Conservation (phyloP, 2,329 filamentous ascomycete genomes). For the Penicillium brevicompactum region DNA sequence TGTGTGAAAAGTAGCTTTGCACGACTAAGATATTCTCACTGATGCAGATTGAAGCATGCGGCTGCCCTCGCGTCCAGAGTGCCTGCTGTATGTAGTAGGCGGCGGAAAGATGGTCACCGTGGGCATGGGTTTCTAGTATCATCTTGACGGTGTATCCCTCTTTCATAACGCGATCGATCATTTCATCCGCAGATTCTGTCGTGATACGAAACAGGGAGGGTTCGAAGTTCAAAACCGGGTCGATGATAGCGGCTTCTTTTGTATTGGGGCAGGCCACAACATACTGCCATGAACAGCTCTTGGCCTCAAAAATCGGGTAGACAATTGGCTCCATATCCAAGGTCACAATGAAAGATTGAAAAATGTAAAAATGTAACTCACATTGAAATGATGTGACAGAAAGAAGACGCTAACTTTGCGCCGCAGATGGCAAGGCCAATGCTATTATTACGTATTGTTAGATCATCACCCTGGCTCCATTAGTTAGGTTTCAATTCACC, state of each 20-base stretch:
- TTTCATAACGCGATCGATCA: slow-evolving; percentile 48
- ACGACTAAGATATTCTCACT: slow-evolving; percentile 57
- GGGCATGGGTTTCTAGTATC: slow-evolving; percentile 63
- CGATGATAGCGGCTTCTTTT: slow-evolving; percentile 56
- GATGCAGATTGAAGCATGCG: slow-evolving; percentile 54
- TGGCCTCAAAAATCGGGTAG: slow-evolving; percentile 44
- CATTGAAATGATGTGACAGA: neutral
- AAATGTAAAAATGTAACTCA: neutral
- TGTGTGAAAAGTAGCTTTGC: slow-evolving; percentile 52
- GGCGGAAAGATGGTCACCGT: slow-evolving; percentile 63
- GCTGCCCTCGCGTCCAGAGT: slow-evolving; percentile 37
- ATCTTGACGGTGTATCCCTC: slow-evolving; percentile 50
- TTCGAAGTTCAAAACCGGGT: slow-evolving; percentile 61
- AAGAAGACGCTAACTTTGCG: neutral
- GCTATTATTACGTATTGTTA: slow-evolving; percentile 15
- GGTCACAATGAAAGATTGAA: neutral
- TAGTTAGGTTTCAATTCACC: no score
- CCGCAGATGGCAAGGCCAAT: neutral
- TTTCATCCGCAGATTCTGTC: slow-evolving; percentile 53
- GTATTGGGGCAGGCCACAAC: slow-evolving; percentile 57
- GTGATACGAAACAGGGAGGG: slow-evolving; percentile 42
- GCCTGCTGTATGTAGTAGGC: slow-evolving; percentile 56
- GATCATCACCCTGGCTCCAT: slow-evolving; percentile 2
- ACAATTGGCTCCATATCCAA: slow-evolving; percentile 36
- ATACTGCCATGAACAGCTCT: slow-evolving; percentile 62